A percentile compares a stretch with the other conserved stretches of the same genome.
phyloP scores from a whole-genome alignment of 2,329 filamentous ascomycete species.

The Fusarium sp. region DNA sequence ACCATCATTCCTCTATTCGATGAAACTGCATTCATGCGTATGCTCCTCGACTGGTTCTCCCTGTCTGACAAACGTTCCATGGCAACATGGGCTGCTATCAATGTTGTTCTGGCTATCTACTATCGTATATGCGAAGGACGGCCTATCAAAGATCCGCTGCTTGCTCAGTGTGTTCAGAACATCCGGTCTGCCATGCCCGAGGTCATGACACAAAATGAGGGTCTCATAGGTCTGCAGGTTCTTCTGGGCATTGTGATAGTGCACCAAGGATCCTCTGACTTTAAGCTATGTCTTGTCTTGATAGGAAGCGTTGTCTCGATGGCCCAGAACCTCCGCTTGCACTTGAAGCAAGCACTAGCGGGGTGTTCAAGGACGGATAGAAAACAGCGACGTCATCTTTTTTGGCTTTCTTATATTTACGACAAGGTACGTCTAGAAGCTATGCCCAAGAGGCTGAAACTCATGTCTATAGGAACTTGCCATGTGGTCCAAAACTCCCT shows the following conservation, averaged over 20 bases:
- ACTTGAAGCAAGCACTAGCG: conserved; percentile 37
- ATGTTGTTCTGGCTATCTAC: conserved; percentile 50
- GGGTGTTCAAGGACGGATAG: conserved; percentile 3
- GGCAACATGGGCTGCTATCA: conserved; percentile 50
- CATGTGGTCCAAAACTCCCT: conserved; percentile 49
- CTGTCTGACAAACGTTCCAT: conserved; percentile 26
- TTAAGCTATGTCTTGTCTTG: conserved; percentile 48
- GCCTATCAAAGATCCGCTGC: conserved; percentile 28
- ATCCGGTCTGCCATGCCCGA: conserved; percentile 49
- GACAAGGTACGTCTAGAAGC: conserved; percentile 42
- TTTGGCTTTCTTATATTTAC: conserved; percentile 53
- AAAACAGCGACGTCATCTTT: conserved; percentile 48
- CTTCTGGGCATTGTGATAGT: conserved; percentile 51
- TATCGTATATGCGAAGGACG: conserved; percentile 41
- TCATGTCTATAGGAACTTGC: conserved; percentile 48
- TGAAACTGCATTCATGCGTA: conserved; percentile 49
- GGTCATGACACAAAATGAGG: conserved; percentile 47
- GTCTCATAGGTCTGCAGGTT: conserved; percentile 49
- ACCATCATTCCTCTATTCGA: conserved; percentile 49
- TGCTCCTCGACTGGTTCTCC: conserved; percentile 50
- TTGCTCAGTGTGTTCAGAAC: conserved; percentile 47
- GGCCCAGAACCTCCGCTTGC: conserved; percentile 49
- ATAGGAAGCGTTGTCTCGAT: conserved; percentile 50
- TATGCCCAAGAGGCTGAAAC: fast-evolving
- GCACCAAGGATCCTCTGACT: conserved; percentile 48